phyloP scores from a whole-genome alignment of 805 yeast genomes.

The Scheffersomyces spartinae region DNA sequence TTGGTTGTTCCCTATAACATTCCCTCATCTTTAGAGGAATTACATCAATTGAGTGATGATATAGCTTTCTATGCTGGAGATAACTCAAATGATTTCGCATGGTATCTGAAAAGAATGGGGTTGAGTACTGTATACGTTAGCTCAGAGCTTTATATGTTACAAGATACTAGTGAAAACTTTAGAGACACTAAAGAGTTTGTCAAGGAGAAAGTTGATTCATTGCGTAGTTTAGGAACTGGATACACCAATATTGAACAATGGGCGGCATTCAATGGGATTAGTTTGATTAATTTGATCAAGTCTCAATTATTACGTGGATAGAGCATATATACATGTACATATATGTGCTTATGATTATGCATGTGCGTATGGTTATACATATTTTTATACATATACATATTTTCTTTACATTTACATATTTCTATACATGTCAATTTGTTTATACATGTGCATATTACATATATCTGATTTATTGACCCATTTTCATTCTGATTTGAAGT shows the following conservation, averaged over 20 bases:
- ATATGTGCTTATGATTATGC: too few relatives aligned
- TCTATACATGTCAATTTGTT: slow-evolving; percentile 3
- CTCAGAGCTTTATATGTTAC: slow-evolving; percentile 70
- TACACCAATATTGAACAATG: slow-evolving; percentile 67
- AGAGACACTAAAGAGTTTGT: slow-evolving; percentile 54
- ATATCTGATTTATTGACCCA: slow-evolving; percentile 4
- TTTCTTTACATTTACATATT: slow-evolving; percentile 1
- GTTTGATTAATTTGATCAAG: slow-evolving; percentile 54
- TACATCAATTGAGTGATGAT: slow-evolving; percentile 74
- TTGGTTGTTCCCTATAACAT: slow-evolving; percentile 57
- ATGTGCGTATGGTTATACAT: too few relatives aligned
- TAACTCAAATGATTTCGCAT: slow-evolving; percentile 65
- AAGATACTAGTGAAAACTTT: slow-evolving; percentile 50
- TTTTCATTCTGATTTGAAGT: slow-evolving; percentile 31
- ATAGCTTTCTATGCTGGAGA: slow-evolving; percentile 74
- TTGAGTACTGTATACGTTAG: slow-evolving; percentile 61
- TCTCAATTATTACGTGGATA: slow-evolving; percentile 59
- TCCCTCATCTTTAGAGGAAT: slow-evolving; percentile 46
- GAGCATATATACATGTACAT: too few relatives aligned
- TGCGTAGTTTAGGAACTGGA: slow-evolving; percentile 44
- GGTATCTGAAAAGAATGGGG: slow-evolving; percentile 83
- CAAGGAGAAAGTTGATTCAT: slow-evolving; percentile 40
- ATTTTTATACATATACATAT: slow-evolving; percentile 1
- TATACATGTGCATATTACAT: slow-evolving; percentile 1
- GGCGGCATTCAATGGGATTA: slow-evolving; percentile 55